Percentiles rank a stretch among this genome's conserved stretches.
Evolutionary conservation across 495 filamentous ascomycete genomes (phyloP).

Genomic region (Aspergillus bertholletiae): DNA sequence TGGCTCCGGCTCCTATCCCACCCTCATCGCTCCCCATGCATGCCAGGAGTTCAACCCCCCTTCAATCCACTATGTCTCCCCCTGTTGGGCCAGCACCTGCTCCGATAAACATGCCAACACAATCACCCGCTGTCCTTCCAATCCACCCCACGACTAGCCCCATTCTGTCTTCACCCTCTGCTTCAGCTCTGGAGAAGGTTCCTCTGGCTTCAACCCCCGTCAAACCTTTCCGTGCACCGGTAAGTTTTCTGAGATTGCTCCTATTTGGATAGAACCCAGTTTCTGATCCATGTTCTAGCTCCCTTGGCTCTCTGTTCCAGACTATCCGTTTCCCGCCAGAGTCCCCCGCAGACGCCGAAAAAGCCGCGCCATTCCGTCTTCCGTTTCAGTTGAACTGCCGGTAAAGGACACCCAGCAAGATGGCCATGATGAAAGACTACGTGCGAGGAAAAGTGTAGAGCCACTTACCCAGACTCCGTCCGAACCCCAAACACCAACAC

Average conservation of each 20-base stretch:
- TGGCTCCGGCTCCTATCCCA: slow-evolving; percentile 38
- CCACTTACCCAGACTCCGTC: slow-evolving; percentile 36
- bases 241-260: slow-evolving; percentile 39
- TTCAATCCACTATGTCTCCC: slow-evolving; percentile 43
- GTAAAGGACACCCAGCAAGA: slow-evolving; percentile 31
- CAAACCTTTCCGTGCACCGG: slow-evolving; percentile 59
- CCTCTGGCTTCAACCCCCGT: slow-evolving; percentile 8
- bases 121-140: slow-evolving; percentile 25
- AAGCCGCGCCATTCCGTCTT: slow-evolving; percentile 32
- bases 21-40: slow-evolving; percentile 35
- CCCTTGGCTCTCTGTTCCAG: slow-evolving; percentile 78
- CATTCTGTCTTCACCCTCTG: slow-evolving; percentile 27
- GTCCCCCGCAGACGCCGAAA: slow-evolving; percentile 39
- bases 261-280: background rate
- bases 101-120: slow-evolving; percentile 32
- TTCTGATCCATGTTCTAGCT: slow-evolving; percentile 42
- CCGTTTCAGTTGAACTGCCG: slow-evolving; percentile 47
- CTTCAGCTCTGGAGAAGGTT: slow-evolving; percentile 23
- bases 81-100: slow-evolving; percentile 23
- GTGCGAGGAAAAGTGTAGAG: slow-evolving; percentile 18
- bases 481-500: slow-evolving; percentile 64
- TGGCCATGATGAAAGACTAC: slow-evolving; percentile 19
- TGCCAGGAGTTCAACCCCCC: slow-evolving; percentile 38
- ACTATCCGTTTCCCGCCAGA: slow-evolving; percentile 60
- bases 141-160: slow-evolving; percentile 27